Evolutionary conservation across 768 basidiomycete genomes (phyloP), one percentile per base, ranked within the genome.

Genomic region (Pisolithus orientalis): DNA sequence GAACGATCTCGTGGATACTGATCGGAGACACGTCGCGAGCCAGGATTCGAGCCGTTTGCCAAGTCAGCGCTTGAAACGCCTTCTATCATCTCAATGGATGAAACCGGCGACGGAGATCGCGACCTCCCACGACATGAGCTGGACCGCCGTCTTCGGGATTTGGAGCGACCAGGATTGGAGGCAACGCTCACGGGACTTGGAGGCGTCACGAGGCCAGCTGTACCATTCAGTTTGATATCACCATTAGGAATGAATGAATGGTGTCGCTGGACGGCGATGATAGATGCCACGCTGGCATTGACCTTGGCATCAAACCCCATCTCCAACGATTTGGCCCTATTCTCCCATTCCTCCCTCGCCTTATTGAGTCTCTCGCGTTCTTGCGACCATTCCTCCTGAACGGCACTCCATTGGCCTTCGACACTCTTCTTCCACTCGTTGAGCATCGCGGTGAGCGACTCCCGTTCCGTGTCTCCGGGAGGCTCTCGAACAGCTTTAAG

Each of bases 301-400:
- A 72, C 72, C 43, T 77, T 68, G 54, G 69, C 72, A 39, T 76
- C 77, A n/a, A 85, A 56, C 4, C 79, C 75, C 13, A 72, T 67
- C 57, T 85, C 82, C n/a, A 84, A 70, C 8, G 66, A 65, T 11
- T 75, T 72, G 49, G 79, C 71, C 50, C 81, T 76, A 6, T 53
- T 69, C 68, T 94, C 94, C 85, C 88, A 94, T 58, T 94, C 90
- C 39, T 88, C 83, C 45, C 85, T 76, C 11, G 90, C 90, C 17
- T 77, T 72, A 39, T 76, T 74, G 10, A 96, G 74, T 17, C 90
- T 75, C 54, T 86, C 85, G 4, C 92, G 76, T 67, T 96, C 94
- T 37, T 79, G 74, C 2, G 76, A 77, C 92, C 92, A 96, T 51
- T 88, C 87, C 57, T 90, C 85, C 59, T 85, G 81, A 31, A 94